Evolutionary conservation across 1,284 basidiomycete species (phyloP), one percentile per base, ranked within the genome.

Genomic region (Cryptococcus maquisensis): DNA sequence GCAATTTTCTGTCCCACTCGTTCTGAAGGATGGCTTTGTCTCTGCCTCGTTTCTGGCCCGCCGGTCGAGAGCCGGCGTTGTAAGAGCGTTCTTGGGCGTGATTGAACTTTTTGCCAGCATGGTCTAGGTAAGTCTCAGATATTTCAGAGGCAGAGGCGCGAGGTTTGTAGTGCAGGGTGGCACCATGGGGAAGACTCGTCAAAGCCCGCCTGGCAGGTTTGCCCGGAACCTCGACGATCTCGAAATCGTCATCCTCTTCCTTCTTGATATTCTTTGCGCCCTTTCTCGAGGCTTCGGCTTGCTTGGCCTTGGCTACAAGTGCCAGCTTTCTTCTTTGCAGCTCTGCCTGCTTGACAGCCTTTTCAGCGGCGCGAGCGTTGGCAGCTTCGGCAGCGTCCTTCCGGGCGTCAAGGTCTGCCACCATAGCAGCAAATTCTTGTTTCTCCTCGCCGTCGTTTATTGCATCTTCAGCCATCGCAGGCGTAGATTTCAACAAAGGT

Each of bases 101-200:
- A 3, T 57, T 46, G 46, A 61, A 68, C 10, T 57, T 46, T 12
- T 62, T 62, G 13, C 54, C 72, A 6, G 69, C 72, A 47, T 59
- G 60, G 6, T 61, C 62, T 13, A 64, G 43, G 37, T 66, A 65
- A 0, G 68, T 69, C 46, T 73, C 71, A n/a, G 65, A 65, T 1
- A 59, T 20, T 2, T 47, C 48, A 9, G 55, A 43, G 9, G 28
- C n/a, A 37, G 63, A 64, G 9, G 47, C 13, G 35, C 28, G 47
- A 21, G 54, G 47, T 45, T 56, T 16, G 51, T 52, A 10, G 10
- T 32, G 28, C 28, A 32, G 10, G 28, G 28, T 32, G 2, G 28
- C 28, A 10, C 28, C 28, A 32, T 32, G 6, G 5, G 28, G 28
- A 32, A 32, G 28, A 8, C 10, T 32, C 7, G 28, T 8, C 28